These are phyloP conservation scores for Oryza rufipogon DNA, from an alignment of 176 grass and related monocot species.

Conservation along the genomic window DNA sequence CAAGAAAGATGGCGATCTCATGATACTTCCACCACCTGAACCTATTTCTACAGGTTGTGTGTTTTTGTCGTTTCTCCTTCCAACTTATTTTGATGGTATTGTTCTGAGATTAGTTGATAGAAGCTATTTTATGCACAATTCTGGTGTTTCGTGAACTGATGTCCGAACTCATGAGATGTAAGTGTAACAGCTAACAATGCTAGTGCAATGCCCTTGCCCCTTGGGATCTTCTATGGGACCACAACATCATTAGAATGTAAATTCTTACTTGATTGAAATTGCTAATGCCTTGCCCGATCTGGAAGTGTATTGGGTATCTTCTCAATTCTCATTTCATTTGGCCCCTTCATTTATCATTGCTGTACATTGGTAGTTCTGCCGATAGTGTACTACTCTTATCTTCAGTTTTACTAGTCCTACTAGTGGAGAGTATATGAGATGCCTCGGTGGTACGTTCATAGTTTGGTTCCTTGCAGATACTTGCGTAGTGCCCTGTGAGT, in stretches of 20 bases:
- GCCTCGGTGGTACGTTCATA: background rate
- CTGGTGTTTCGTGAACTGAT: slow-evolving; percentile 44
- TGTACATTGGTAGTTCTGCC: background rate
- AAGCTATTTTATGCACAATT: slow-evolving; percentile 56
- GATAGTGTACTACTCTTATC: background rate
- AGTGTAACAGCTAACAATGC: slow-evolving; percentile 51
- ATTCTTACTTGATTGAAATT: slow-evolving; percentile 30
- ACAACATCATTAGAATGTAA: slow-evolving; percentile 36
- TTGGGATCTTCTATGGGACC: slow-evolving; percentile 25
- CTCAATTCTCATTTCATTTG: background rate
- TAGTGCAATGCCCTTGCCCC: slow-evolving; percentile 28
- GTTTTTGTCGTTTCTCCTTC: slow-evolving; percentile 69
- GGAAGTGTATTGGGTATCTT: background rate
- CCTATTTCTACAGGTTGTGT: slow-evolving; percentile 76
- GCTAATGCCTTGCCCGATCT: background rate
- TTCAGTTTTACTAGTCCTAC: background rate
- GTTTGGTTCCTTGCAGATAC: background rate
- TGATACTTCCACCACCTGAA: slow-evolving; percentile 71
- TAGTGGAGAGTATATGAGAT: background rate
- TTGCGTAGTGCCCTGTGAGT: background rate
- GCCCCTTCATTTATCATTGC: background rate
- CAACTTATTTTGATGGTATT: slow-evolving; percentile 76
- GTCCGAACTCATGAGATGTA: slow-evolving; percentile 40
- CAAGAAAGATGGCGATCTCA: slow-evolving; percentile 67
- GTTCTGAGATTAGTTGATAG: slow-evolving; percentile 62